Percentiles rank a stretch among this genome's conserved stretches.
These are phyloP conservation scores for Magnaporthiopsis incrustans DNA, from an alignment of 2,329 filamentous ascomycete genomes.

Conservation along the genomic window DNA sequence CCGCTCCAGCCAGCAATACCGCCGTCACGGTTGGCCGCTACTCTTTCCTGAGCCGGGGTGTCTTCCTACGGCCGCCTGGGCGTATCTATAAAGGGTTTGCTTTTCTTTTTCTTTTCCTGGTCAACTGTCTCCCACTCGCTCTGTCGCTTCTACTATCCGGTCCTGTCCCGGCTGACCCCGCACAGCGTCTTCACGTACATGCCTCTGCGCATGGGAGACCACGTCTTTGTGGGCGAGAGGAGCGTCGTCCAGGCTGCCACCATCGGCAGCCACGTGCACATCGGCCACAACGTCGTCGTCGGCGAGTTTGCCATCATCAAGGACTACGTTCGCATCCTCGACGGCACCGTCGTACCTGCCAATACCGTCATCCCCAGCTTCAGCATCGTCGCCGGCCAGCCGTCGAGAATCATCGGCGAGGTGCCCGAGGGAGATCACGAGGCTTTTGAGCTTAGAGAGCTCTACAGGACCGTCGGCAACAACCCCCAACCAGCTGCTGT, in stretches of 20 bases:
- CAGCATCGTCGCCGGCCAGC: slow-evolving; percentile 78
- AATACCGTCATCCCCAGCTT: slow-evolving; percentile 92
- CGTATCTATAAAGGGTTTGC: slow-evolving; percentile 66
- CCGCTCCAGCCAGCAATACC: slow-evolving; percentile 43
- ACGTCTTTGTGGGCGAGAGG: slow-evolving; percentile 77
- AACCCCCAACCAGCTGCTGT: slow-evolving; percentile 32
- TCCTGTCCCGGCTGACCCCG: no score
- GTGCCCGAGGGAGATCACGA: slow-evolving; percentile 63
- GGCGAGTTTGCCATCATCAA: slow-evolving; percentile 88
- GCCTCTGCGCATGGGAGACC: slow-evolving; percentile 86
- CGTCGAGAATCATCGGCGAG: slow-evolving; percentile 74
- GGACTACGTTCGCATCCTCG: slow-evolving; percentile 82
- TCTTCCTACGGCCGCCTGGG: slow-evolving; percentile 73
- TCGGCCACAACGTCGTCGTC: slow-evolving; percentile 69
- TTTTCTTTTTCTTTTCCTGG: not conserved
- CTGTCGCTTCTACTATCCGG: not conserved
- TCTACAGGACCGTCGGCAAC: slow-evolving; percentile 58
- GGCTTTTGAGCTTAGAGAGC: slow-evolving; percentile 54
- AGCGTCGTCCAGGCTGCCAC: slow-evolving; percentile 75
- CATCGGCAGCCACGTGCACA: slow-evolving; percentile 78
- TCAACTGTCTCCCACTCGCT: not conserved
- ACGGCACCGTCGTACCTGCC: slow-evolving; percentile 73
- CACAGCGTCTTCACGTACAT: slow-evolving; percentile 63
- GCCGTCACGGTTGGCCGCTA: slow-evolving; percentile 87
- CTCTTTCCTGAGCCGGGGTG: slow-evolving; percentile 75